phyloP scores from a whole-genome alignment of 345 rosid genomes.

The Salix exigua region DNA sequence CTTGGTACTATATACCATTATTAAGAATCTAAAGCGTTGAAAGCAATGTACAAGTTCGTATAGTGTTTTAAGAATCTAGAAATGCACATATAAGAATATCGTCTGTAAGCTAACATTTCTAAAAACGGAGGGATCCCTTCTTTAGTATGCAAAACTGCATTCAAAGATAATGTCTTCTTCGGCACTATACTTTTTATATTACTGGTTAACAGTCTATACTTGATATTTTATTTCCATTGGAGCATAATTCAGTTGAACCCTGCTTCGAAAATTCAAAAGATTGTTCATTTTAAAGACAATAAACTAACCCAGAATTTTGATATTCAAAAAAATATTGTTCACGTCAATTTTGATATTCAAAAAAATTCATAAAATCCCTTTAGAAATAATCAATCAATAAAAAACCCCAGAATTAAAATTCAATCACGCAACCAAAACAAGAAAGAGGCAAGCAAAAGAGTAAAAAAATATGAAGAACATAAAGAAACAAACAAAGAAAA shows the following conservation, averaged over 20 bases:
- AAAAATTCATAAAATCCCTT: neutral
- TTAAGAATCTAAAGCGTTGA: neutral
- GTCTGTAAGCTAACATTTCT: neutral
- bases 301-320: neutral
- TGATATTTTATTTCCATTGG: neutral
- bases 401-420: constrained; percentile 1
- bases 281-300: neutral
- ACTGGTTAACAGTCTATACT: neutral
- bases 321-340: neutral
- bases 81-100: neutral
- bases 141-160: neutral
- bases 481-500: constrained; percentile 6
- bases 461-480: neutral
- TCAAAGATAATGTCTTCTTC: neutral
- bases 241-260: neutral
- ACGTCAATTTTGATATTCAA: neutral
- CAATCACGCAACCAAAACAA: neutral
- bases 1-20: neutral
- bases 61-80: neutral
- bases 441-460: neutral
- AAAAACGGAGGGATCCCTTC: neutral
- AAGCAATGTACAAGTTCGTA: neutral
- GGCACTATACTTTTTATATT: neutral
- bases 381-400: neutral
- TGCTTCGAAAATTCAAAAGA: neutral